These are phyloP conservation scores for Sistotremastrum suecicum DNA, from an alignment of 768 basidiomycete species.

Conservation along the genomic window DNA sequence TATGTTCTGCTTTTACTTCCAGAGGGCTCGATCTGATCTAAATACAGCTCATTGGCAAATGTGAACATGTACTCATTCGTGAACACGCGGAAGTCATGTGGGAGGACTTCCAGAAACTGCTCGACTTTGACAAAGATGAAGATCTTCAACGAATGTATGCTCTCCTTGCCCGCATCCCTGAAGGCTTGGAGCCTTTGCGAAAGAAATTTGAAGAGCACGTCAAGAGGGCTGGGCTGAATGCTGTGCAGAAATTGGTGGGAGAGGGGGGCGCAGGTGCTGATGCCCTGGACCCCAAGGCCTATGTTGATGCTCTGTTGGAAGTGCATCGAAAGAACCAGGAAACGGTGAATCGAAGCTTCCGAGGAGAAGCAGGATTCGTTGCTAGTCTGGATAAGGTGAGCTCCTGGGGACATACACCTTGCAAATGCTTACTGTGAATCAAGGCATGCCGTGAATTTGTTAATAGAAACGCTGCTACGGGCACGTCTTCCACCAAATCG, in stretches of 20 bases:
- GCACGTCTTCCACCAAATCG: constrained; percentile 65
- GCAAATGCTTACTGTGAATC: neutral
- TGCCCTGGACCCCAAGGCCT: constrained; percentile 78
- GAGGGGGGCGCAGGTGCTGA: constrained; percentile 39
- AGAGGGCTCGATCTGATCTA: too few species aligned
- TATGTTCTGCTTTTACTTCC: constrained; percentile 9
- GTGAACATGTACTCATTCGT: constrained; percentile 86
- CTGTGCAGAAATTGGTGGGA: constrained; percentile 57
- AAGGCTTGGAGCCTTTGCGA: constrained; percentile 81
- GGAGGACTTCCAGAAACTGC: constrained; percentile 81
- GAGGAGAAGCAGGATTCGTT: constrained; percentile 86
- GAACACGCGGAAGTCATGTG: constrained; percentile 76
- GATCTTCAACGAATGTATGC: constrained; percentile 93
- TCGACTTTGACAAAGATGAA: constrained; percentile 90
- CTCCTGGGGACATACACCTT: neutral
- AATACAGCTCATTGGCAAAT: constrained; percentile 45
- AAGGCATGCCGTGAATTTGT: constrained; percentile 93
- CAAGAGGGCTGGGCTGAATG: constrained; percentile 73
- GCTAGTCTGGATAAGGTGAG: constrained; percentile 62
- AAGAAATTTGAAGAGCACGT: constrained; percentile 94
- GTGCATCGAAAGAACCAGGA: constrained; percentile 88
- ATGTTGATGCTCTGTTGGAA: constrained; percentile 83
- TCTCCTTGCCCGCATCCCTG: constrained; percentile 77
- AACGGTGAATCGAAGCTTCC: constrained; percentile 78
- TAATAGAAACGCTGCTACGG: constrained; percentile 85